Percentiles rank a stretch among this genome's conserved stretches.
These are phyloP conservation scores for Clathrus columnatus DNA, from an alignment of 768 basidiomycete genomes.

Conservation along the genomic window DNA sequence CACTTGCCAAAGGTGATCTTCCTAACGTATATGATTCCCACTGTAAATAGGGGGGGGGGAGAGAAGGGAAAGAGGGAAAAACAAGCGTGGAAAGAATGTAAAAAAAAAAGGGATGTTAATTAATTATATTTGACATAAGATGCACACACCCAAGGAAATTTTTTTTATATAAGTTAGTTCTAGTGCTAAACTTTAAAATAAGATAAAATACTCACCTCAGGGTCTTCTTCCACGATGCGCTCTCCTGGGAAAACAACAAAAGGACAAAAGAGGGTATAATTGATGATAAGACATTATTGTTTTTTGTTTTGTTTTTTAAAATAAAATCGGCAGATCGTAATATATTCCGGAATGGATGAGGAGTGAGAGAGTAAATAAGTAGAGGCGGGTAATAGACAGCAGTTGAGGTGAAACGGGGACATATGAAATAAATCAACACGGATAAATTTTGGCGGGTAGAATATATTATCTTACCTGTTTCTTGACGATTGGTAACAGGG, in stretches of 20 bases:
- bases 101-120: not conserved
- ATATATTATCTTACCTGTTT: slow-evolving; percentile 51
- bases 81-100: not conserved
- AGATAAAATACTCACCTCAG: slow-evolving; percentile 45
- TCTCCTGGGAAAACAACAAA: slow-evolving; percentile 36
- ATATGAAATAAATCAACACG: not conserved
- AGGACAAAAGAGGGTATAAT: not conserved
- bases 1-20: slow-evolving; percentile 47
- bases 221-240: slow-evolving; percentile 78
- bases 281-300: not conserved
- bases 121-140: no score
- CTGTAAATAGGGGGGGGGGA: slow-evolving; percentile 28
- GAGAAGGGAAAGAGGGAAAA: slow-evolving; percentile 12
- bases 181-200: slow-evolving; percentile 19
- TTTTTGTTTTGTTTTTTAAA: no score
- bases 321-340: no score
- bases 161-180: slow-evolving; percentile 5
- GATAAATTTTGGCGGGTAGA: not conserved
- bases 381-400: slow-evolving; percentile 16
- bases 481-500: slow-evolving; percentile 50
- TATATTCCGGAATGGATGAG: not conserved
- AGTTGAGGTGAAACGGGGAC: not conserved
- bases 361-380: slow-evolving; percentile 17
- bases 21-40: slow-evolving; percentile 76
- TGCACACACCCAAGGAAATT: not conserved